Percentiles rank a stretch among this genome's conserved stretches.
These are phyloP conservation scores for Albizia julibrissin DNA, from an alignment of 306 rosid species.

Conservation along the genomic window DNA sequence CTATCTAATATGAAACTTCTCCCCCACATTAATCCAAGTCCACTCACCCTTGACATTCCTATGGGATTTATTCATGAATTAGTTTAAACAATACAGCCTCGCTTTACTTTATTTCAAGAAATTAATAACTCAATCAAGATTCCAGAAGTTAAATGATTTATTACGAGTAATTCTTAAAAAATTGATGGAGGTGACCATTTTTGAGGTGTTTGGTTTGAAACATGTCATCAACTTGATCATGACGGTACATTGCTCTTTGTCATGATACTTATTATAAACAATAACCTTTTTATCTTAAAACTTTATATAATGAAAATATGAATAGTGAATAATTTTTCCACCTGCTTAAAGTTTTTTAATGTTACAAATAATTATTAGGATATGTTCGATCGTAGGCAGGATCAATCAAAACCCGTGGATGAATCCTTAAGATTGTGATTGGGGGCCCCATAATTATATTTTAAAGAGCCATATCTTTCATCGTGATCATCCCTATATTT, in stretches of 20 bases:
- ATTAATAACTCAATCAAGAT: too few species aligned
- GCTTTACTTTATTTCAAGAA: too few species aligned
- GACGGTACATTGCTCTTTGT: not conserved
- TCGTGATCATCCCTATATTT: not conserved
- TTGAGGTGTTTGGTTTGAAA: not conserved
- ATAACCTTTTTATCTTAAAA: not conserved
- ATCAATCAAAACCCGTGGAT: constrained; percentile 9
- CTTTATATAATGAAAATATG: not conserved
- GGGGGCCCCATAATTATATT: not conserved
- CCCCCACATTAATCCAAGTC: not conserved
- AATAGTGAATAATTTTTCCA: not conserved
- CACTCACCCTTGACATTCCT: not conserved
- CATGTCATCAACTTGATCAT: not conserved
- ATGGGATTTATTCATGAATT: not conserved
- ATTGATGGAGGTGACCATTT: not conserved
- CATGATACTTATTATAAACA: not conserved
- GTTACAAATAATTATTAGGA: not conserved
- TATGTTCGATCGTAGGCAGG: not conserved
- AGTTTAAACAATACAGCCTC: not conserved
- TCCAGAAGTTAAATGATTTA: too few species aligned
- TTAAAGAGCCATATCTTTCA: not conserved
- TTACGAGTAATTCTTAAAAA: not conserved
- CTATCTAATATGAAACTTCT: not conserved
- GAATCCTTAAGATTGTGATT: not conserved
- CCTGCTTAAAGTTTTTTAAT: not conserved